A percentile compares a stretch with the other conserved stretches of the same genome.
These are phyloP conservation scores for Asterophora parasitica DNA, from an alignment of 768 basidiomycete genomes.

Conservation along the genomic window DNA sequence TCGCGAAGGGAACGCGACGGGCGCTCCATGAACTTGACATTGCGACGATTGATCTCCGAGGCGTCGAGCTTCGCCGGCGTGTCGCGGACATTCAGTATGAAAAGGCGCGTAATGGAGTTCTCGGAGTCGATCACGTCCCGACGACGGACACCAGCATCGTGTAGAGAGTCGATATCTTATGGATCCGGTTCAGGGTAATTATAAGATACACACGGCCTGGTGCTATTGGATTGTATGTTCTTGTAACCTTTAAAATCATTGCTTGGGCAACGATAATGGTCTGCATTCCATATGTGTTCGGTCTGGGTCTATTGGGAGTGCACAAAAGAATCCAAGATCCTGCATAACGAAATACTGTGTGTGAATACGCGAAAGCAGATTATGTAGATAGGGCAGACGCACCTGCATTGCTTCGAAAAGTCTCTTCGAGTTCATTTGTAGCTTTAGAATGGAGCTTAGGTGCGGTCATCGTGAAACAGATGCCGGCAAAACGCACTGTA, in stretches of 20 bases:
- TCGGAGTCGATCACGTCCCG: constrained; percentile 49
- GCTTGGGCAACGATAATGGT: constrained; percentile 43
- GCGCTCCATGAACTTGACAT: constrained; percentile 61
- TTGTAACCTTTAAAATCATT: background rate
- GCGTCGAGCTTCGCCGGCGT: constrained; percentile 53
- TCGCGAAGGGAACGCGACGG: constrained; percentile 37
- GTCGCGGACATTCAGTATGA: constrained; percentile 57
- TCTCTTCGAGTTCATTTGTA: constrained; percentile 57
- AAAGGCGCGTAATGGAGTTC: constrained; percentile 53
- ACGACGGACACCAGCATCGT: background rate
- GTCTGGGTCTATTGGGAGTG: constrained; percentile 59
- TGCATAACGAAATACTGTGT: constrained; percentile 19
- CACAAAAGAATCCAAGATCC: constrained; percentile 66
- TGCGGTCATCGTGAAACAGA: background rate
- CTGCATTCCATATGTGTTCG: constrained; percentile 67
- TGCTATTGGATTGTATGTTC: no score
- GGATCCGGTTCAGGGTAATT: background rate
- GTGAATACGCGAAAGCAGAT: background rate
- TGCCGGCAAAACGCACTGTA: constrained; percentile 33
- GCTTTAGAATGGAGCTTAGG: constrained; percentile 26
- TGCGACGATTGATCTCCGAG: constrained; percentile 53
- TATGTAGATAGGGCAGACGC: constrained; percentile 5
- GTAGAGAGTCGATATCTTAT: background rate
- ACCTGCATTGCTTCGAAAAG: constrained; percentile 75
- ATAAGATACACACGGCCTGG: background rate